Conservation (phyloP, 2,329 filamentous ascomycete genomes). For the Xylariaceae sp. region DNA sequence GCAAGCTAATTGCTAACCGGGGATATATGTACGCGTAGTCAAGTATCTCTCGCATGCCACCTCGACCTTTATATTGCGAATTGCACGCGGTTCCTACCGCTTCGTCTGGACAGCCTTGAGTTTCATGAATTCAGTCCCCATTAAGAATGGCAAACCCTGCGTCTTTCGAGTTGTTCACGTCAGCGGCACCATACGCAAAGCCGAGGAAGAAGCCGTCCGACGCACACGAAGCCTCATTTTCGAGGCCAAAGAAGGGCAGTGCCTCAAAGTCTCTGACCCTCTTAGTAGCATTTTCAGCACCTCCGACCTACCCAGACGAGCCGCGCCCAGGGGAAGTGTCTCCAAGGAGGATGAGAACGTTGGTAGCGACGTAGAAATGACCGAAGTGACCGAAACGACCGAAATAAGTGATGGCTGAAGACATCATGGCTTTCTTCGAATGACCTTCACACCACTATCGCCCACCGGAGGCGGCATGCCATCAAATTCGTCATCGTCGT, state of each 20-base stretch:
- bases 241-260: slow-evolving; percentile 50
- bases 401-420: slow-evolving; percentile 28
- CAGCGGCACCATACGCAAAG: slow-evolving; percentile 88
- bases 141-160: slow-evolving; percentile 57
- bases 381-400: slow-evolving; percentile 32
- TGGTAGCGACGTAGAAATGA: slow-evolving; percentile 36
- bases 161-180: slow-evolving; percentile 81
- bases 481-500: slow-evolving; percentile 41
- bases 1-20: slow-evolving; percentile 20
- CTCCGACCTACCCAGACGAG: slow-evolving; percentile 19
- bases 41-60: slow-evolving; percentile 93
- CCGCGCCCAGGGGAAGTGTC: slow-evolving; percentile 30
- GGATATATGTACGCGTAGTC: slow-evolving; percentile 45
- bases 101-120: slow-evolving; percentile 87
- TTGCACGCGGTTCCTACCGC: slow-evolving; percentile 74
- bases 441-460: slow-evolving; percentile 65
- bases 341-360: slow-evolving; percentile 44
- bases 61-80: slow-evolving; percentile 85
- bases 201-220: slow-evolving; percentile 81
- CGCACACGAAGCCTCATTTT: slow-evolving; percentile 68
- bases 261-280: slow-evolving; percentile 25
- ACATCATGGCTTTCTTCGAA: slow-evolving; percentile 56
- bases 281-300: slow-evolving; percentile 37
- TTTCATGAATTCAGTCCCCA: slow-evolving; percentile 66
- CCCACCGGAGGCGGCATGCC: slow-evolving; percentile 43